Conservation (phyloP, 1,139 yeast species). For the Sugiyamaella sp. region DNA sequence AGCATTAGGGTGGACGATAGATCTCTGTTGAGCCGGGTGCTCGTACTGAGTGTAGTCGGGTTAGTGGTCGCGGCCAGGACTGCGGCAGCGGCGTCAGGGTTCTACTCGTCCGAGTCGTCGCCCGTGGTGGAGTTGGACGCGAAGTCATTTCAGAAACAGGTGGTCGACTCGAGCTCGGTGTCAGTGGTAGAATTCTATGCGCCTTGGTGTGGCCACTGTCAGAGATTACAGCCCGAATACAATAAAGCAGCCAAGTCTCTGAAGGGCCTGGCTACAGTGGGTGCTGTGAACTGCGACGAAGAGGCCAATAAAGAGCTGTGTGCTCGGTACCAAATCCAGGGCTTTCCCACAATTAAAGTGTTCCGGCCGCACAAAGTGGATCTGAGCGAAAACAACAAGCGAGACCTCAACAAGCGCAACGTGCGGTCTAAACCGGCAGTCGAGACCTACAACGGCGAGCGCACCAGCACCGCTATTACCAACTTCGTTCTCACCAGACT, state of each 20-base stretch:
- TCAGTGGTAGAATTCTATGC: slow-evolving; percentile 91
- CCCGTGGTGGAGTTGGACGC: slow-evolving; percentile 61
- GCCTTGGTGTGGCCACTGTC: slow-evolving; percentile 95
- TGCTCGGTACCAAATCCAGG: slow-evolving; percentile 63
- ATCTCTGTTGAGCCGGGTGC: background rate
- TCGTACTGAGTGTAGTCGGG: background rate
- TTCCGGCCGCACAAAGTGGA: slow-evolving; percentile 81
- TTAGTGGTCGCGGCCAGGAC: background rate
- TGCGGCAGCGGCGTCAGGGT: slow-evolving; percentile 26
- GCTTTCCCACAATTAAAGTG: slow-evolving; percentile 80
- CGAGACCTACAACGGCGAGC: slow-evolving; percentile 71
- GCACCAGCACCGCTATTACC: slow-evolving; percentile 62
- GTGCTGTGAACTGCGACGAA: slow-evolving; percentile 84
- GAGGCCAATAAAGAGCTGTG: slow-evolving; percentile 69
- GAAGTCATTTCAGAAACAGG: slow-evolving; percentile 62
- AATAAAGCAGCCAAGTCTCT: slow-evolving; percentile 65
- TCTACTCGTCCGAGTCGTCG: slow-evolving; percentile 48
- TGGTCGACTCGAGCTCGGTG: slow-evolving; percentile 71
- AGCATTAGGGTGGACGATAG: too few relatives aligned
- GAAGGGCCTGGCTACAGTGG: slow-evolving; percentile 68
- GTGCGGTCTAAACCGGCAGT: slow-evolving; percentile 51
- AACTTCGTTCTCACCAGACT: slow-evolving; percentile 62
- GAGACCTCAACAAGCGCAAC: slow-evolving; percentile 26
- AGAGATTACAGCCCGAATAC: slow-evolving; percentile 65
- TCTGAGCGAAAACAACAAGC: slow-evolving; percentile 45